phyloP scores from a whole-genome alignment of 208 protist species.

The Trypanosoma cruzi region DNA sequence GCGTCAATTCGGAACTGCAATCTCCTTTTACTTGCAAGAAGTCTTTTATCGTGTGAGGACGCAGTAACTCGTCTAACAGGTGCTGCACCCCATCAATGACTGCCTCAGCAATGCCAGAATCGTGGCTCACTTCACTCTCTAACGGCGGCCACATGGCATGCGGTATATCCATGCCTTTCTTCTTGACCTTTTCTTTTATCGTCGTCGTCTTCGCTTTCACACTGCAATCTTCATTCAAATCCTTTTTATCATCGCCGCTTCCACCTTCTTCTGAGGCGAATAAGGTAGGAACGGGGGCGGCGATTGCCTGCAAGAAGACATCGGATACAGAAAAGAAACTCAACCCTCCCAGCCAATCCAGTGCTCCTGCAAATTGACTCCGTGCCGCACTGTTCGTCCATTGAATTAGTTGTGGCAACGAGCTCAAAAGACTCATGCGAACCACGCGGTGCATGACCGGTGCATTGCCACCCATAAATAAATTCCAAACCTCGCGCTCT shows the following conservation, averaged over 20 bases:
- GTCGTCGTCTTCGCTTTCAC: background rate
- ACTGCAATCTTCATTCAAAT: background rate
- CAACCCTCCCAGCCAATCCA: conserved; percentile 12
- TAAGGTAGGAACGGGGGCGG: background rate
- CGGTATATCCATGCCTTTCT: background rate
- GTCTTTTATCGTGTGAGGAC: conserved; percentile 15
- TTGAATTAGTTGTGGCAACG: conserved; percentile 48
- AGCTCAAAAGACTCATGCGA: conserved; percentile 40
- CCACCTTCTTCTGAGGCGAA: background rate
- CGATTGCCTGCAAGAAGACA: conserved; percentile 15
- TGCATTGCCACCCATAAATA: background rate
- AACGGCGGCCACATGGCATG: background rate
- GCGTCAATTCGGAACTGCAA: background rate
- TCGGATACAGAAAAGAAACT: conserved; percentile 27
- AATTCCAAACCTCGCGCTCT: conserved; percentile 16
- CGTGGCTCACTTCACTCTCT: conserved; percentile 49
- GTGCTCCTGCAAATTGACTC: background rate
- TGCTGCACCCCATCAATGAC: conserved; percentile 54
- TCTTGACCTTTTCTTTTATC: background rate
- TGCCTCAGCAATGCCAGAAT: conserved; percentile 58
- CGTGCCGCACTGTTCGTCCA: conserved; percentile 10
- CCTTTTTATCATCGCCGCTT: background rate
- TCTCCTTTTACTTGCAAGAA: background rate
- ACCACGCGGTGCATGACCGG: conserved; percentile 43
- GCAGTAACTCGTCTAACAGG: conserved; percentile 41